These are phyloP conservation scores for Penicillium corylophilum DNA, from an alignment of 2,329 filamentous ascomycete species.

Conservation along the genomic window DNA sequence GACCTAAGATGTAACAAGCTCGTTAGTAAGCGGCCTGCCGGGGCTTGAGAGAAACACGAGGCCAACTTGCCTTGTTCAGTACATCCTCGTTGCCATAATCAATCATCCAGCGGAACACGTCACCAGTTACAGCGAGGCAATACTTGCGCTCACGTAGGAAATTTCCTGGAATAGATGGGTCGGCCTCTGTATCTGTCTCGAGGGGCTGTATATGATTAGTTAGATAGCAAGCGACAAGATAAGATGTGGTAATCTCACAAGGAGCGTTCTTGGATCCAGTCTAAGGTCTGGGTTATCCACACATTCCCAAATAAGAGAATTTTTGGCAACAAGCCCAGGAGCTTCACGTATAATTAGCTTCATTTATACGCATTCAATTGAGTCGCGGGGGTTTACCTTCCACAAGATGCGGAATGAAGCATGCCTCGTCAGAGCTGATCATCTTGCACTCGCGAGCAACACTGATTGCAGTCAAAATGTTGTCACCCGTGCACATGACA, in stretches of 20 bases:
- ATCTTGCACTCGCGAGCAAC: constrained; percentile 88
- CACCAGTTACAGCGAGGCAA: constrained; percentile 83
- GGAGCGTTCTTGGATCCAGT: constrained; percentile 75
- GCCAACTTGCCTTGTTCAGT: constrained; percentile 60
- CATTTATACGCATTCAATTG: constrained; percentile 2
- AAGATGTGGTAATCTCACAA: constrained; percentile 43
- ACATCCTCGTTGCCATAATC: constrained; percentile 84
- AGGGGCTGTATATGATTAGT: constrained; percentile 58
- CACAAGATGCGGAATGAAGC: constrained; percentile 86
- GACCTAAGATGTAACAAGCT: constrained; percentile 56
- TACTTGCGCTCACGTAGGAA: constrained; percentile 80
- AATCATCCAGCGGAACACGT: constrained; percentile 94
- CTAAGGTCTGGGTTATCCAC: constrained; percentile 81
- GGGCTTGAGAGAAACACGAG: neutral
- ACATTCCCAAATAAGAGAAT: constrained; percentile 83
- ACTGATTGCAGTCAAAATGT: constrained; percentile 94
- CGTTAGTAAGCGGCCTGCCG: neutral
- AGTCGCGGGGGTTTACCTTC: constrained; percentile 55
- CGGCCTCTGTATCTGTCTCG: constrained; percentile 66
- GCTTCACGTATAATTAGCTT: constrained; percentile 44
- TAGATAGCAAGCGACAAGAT: constrained; percentile 4
- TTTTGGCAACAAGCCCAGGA: constrained; percentile 69
- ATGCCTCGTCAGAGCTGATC: constrained; percentile 76
- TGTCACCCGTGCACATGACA: constrained; percentile 97
- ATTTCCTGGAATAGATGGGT: constrained; percentile 83